These are phyloP conservation scores for Nymphaea colorata DNA, from an alignment of 164 flowering plant species.

Conservation along the genomic window DNA sequence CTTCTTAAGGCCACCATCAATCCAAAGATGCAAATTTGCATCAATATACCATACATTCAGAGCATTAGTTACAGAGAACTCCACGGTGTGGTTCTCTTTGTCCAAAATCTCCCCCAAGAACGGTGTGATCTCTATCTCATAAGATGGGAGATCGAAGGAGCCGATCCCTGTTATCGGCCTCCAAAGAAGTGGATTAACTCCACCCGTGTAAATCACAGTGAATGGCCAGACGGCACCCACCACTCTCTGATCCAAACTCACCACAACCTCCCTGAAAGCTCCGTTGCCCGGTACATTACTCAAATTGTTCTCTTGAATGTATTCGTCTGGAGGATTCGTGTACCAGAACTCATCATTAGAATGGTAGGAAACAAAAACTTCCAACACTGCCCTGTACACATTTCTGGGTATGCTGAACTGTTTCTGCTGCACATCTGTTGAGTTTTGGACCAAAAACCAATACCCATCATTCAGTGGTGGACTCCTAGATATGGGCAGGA, in stretches of 20 bases:
- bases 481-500: constrained; percentile 70
- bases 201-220: constrained; percentile 80
- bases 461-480: constrained; percentile 67
- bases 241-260: constrained; percentile 41
- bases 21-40: constrained; percentile 90
- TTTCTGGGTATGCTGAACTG: constrained; percentile 48
- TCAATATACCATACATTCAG: constrained; percentile 76
- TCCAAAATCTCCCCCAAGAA: constrained; percentile 56
- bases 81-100: constrained; percentile 45
- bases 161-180: constrained; percentile 75
- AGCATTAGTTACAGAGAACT: constrained; percentile 66
- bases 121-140: constrained; percentile 78
- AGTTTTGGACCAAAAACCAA: constrained; percentile 63
- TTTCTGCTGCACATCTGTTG: constrained; percentile 31
- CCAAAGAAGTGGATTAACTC: constrained; percentile 78
- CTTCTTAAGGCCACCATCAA: constrained; percentile 30
- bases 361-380: constrained; percentile 82
- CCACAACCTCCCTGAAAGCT: constrained; percentile 78
- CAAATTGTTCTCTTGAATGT: constrained; percentile 45
- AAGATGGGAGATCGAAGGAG: constrained; percentile 79
- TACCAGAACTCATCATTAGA: constrained; percentile 86
- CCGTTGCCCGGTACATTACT: constrained; percentile 53
- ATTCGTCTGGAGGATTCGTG: constrained; percentile 54
- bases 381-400: constrained; percentile 71
- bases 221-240: constrained; percentile 89